Percentiles rank a stretch among this genome's conserved stretches.
phyloP scores from a whole-genome alignment of 345 rosid genomes.

The Pelargonium nanum region DNA sequence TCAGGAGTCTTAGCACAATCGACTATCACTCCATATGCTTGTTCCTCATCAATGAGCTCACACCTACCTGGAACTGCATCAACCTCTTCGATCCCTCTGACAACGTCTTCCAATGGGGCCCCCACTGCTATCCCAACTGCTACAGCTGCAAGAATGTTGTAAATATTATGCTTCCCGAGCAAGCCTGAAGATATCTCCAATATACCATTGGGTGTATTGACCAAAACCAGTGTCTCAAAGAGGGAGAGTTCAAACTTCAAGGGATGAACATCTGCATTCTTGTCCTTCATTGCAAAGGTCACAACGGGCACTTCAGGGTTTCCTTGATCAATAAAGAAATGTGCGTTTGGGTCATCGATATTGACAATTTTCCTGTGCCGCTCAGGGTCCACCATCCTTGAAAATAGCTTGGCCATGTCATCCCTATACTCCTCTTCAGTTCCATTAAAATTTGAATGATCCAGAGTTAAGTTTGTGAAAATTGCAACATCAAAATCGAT shows the following conservation, averaged over 20 bases:
- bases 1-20: conserved; percentile 78
- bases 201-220: conserved; percentile 77
- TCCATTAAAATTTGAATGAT: conserved; percentile 47
- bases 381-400: conserved; percentile 82
- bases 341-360: conserved; percentile 73
- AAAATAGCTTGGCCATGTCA: conserved; percentile 73
- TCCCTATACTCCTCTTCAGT: conserved; percentile 73
- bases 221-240: conserved; percentile 89
- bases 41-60: conserved; percentile 87
- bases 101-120: conserved; percentile 87
- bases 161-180: conserved; percentile 76
- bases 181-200: conserved; percentile 86
- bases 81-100: conserved; percentile 87
- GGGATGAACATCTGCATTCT: conserved; percentile 75
- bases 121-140: conserved; percentile 96
- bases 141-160: conserved; percentile 83
- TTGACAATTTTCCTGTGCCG: conserved; percentile 87
- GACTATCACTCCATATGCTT: conserved; percentile 88
- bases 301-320: conserved; percentile 70
- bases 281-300: conserved; percentile 79
- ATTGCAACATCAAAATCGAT: conserved; percentile 87
- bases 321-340: conserved; percentile 63
- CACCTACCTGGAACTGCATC: conserved; percentile 95
- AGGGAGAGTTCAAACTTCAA: conserved; percentile 82
- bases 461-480: conserved; percentile 58